phyloP scores from a whole-genome alignment of 2,329 filamentous ascomycete species.

The Tolypocladium sp. region DNA sequence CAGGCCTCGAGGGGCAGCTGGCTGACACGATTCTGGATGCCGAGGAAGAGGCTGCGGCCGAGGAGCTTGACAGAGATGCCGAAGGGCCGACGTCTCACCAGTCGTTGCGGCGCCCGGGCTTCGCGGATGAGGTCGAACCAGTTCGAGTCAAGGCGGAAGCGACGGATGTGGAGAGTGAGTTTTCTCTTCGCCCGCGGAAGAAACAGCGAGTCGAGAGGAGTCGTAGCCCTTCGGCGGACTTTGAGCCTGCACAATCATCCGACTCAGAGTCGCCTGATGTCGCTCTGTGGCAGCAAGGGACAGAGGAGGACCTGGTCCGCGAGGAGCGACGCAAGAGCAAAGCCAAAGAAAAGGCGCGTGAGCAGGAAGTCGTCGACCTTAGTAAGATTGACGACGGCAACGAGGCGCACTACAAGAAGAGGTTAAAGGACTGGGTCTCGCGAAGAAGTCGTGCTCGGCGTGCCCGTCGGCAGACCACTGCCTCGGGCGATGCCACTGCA shows the following conservation, averaged over 20 bases:
- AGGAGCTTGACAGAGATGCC: conserved; percentile 28
- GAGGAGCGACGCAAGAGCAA: conserved; percentile 32
- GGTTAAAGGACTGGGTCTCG: conserved; percentile 67
- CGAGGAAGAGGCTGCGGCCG: conserved; percentile 55
- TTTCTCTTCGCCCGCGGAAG: conserved; percentile 50
- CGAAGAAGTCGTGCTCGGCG: conserved; percentile 31
- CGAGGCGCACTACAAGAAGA: conserved; percentile 66
- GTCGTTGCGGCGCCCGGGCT: conserved; percentile 63
- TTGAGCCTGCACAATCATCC: conserved; percentile 23
- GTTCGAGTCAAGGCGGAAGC: conserved; percentile 4
- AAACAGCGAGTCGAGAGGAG: conserved; percentile 33
- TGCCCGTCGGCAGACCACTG: conserved; percentile 27
- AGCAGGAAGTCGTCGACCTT: conserved; percentile 36
- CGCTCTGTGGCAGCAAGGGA: conserved; percentile 27
- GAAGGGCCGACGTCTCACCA: conserved; percentile 58
- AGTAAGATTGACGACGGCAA: conserved; percentile 77
- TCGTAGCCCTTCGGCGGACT: conserved; percentile 37
- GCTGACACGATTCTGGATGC: conserved; percentile 73
- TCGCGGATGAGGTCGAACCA: conserved; percentile 32
- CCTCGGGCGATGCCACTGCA: conserved; percentile 22
- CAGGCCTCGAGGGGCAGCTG: conserved; percentile 58
- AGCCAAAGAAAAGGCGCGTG: conserved; percentile 23
- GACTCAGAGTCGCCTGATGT: conserved; percentile 24
- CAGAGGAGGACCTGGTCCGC: conserved; percentile 27
- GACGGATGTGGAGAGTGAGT: conserved; percentile 37